Percentiles rank a stretch among this genome's conserved stretches.
Evolutionary conservation across 2,329 filamentous ascomycete species (phyloP).

Genomic region (Stagonosporopsis vannaccii): DNA sequence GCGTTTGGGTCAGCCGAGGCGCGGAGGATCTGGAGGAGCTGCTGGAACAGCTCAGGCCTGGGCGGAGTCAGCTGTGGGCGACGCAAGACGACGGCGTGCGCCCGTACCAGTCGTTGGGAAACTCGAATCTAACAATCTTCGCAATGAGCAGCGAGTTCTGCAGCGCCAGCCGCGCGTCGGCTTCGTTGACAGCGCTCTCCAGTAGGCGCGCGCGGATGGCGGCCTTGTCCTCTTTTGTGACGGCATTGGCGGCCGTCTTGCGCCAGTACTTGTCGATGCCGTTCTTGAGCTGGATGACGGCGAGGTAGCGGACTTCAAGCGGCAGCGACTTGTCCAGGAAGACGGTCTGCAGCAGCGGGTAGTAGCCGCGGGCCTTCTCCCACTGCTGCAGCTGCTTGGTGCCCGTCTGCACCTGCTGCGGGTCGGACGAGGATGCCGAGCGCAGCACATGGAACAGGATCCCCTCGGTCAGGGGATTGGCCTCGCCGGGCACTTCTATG

Average conservation of each 20-base stretch:
- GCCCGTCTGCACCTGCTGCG: conserved; percentile 59
- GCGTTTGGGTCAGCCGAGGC: conserved; percentile 59
- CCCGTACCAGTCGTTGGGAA: conserved; percentile 78
- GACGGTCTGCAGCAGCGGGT: conserved; percentile 66
- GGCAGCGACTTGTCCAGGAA: conserved; percentile 83
- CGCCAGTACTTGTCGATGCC: conserved; percentile 96
- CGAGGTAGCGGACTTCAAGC: conserved; percentile 81
- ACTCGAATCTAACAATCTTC: conserved; percentile 90
- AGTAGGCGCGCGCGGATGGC: conserved; percentile 78
- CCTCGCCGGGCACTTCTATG: conserved; percentile 83
- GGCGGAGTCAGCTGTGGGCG: conserved; percentile 20
- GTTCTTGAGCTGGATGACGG: conserved; percentile 94
- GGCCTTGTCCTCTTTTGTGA: conserved; percentile 74
- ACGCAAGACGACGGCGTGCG: background rate
- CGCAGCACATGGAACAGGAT: conserved; percentile 58
- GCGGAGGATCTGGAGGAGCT: conserved; percentile 65
- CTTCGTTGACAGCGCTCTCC: conserved; percentile 78
- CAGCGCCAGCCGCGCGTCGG: conserved; percentile 75
- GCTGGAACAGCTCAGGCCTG: conserved; percentile 51
- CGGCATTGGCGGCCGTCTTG: conserved; percentile 73
- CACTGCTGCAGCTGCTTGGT: conserved; percentile 61
- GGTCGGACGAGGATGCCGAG: conserved; percentile 57
- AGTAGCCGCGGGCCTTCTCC: conserved; percentile 58
- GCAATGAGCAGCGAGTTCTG: conserved; percentile 89
- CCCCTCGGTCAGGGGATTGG: conserved; percentile 63